Base-by-base conservation (phyloP, 23 red algal genomes). In the Cyanidioschyzon merolae region DNA sequence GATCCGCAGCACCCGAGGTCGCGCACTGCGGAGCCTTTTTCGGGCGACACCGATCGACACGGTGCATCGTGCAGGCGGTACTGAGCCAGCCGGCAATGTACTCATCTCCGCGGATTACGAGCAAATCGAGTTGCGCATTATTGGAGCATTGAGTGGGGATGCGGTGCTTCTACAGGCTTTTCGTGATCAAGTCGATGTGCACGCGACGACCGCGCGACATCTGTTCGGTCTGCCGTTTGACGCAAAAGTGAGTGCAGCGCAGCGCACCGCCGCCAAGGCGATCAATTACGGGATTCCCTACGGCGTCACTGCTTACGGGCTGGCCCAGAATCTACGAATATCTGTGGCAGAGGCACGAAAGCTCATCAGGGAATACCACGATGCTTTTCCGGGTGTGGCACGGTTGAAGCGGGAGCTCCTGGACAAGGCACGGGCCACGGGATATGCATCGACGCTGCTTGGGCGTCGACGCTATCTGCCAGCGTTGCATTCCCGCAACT, bases 71-170 rank as follows among this genome's bases (percentile, higher is more conserved):
- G 63, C 3, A 25, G 63, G 16, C 63, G 29, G n/a, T 27, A 71
- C 63, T 7, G 2, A 3, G 2, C 39, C 75, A 0, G 34, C 57
- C 17, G 87, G 87, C 38, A 27, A 0, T 39, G 40, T 40, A 1
- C 35, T 93, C n/a, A 21, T 93, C 16, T 30, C 71, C 57, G 90
- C 82, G 0, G 90, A 93, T 41, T 89, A 84, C 32, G 45, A 25
- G 31, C 90, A 93, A 51, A 88, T 93, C 27, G 90, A 93, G 75
- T 41, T 93, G 40, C 37, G 79, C 34, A 88, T 93, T 50, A 50
- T 93, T 21, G 90, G 84, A 32, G 38, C 84, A 35, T 38, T 93
- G 68, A 34, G 39, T 17, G 71, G 63, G 12, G 90, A 93, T 45
- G 38, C 35, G 25, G 59, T 29, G 18, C 50, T 87, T 31, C 26